Evolutionary conservation across 2,329 filamentous ascomycete species (phyloP).

Genomic region (Sphaerostilbella broomeana): DNA sequence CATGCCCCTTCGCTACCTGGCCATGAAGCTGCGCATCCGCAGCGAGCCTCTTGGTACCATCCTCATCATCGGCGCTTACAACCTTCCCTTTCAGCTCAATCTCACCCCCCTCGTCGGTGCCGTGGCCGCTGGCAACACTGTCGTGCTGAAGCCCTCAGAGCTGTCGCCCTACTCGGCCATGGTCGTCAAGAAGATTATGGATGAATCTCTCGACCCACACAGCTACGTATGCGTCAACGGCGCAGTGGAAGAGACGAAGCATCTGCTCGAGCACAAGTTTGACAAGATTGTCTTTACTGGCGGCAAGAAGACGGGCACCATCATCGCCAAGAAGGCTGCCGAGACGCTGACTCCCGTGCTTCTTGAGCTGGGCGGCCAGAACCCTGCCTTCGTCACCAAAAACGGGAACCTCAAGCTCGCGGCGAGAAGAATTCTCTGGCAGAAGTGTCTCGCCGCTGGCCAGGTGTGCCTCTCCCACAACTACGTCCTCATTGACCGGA

Average conservation of each 20-base stretch:
- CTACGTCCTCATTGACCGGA: slow-evolving; percentile 77
- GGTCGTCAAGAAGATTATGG: slow-evolving; percentile 71
- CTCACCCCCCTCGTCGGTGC: slow-evolving; percentile 78
- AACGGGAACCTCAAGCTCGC: slow-evolving; percentile 73
- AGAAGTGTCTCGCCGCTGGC: slow-evolving; percentile 78
- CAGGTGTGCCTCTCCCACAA: slow-evolving; percentile 93
- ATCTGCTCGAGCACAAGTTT: slow-evolving; percentile 82
- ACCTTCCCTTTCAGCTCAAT: slow-evolving; percentile 81
- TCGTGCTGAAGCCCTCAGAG: slow-evolving; percentile 87
- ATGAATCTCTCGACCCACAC: slow-evolving; percentile 66
- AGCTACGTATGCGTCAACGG: slow-evolving; percentile 78
- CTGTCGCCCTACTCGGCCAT: slow-evolving; percentile 68
- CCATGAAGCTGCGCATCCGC: slow-evolving; percentile 67
- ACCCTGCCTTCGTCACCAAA: slow-evolving; percentile 87
- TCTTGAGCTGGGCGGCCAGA: slow-evolving; percentile 84
- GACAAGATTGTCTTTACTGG: slow-evolving; percentile 99
- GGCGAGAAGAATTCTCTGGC: slow-evolving; percentile 80
- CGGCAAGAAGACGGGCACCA: slow-evolving; percentile 68
- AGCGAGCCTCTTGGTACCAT: slow-evolving; percentile 84
- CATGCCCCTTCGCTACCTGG: slow-evolving; percentile 59
- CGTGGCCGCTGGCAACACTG: slow-evolving; percentile 87
- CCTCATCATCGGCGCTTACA: slow-evolving; percentile 87
- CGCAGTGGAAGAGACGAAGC: slow-evolving; percentile 69
- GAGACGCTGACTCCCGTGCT: slow-evolving; percentile 80
- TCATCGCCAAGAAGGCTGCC: slow-evolving; percentile 85